Evolutionary conservation across 2,329 filamentous ascomycete genomes (phyloP).

Genomic region (Alternaria ventricosa): DNA sequence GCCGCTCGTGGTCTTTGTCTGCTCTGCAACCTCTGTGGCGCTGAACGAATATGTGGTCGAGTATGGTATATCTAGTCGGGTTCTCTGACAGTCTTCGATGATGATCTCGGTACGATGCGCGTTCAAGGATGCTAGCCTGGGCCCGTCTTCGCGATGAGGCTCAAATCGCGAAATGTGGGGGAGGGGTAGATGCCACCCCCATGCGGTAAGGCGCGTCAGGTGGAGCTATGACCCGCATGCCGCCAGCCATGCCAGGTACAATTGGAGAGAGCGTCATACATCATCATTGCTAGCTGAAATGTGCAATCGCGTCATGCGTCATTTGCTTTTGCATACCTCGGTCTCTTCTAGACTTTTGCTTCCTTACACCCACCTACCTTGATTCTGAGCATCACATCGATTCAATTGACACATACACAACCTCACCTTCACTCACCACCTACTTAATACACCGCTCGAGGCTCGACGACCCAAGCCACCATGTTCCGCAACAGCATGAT

Average conservation of each 20-base stretch:
- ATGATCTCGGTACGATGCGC: background rate
- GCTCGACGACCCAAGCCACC: background rate
- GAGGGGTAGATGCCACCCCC: conserved; percentile 5
- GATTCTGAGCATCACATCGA: background rate
- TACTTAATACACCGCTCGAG: background rate
- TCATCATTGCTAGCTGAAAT: conserved; percentile 22
- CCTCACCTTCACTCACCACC: background rate
- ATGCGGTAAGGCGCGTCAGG: conserved; percentile 4
- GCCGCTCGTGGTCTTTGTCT: background rate
- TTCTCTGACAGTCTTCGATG: background rate
- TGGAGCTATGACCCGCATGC: conserved; percentile 16
- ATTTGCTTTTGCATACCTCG: conserved; percentile 1
- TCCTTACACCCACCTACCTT: background rate
- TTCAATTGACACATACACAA: background rate
- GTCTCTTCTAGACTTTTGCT: background rate
- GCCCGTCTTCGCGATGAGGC: conserved; percentile 13
- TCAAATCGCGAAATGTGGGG: conserved; percentile 27
- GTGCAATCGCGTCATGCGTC: conserved; percentile 23
- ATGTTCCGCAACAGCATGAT: conserved; percentile 22
- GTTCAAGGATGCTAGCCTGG: background rate
- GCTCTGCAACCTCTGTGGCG: background rate
- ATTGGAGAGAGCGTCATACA: conserved; percentile 28
- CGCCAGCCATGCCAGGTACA: conserved; percentile 14
- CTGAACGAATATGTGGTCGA: background rate
- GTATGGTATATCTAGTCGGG: background rate